These are phyloP conservation scores for Ophiosphaerella narmari DNA, from an alignment of 2,329 filamentous ascomycete genomes.

Conservation along the genomic window DNA sequence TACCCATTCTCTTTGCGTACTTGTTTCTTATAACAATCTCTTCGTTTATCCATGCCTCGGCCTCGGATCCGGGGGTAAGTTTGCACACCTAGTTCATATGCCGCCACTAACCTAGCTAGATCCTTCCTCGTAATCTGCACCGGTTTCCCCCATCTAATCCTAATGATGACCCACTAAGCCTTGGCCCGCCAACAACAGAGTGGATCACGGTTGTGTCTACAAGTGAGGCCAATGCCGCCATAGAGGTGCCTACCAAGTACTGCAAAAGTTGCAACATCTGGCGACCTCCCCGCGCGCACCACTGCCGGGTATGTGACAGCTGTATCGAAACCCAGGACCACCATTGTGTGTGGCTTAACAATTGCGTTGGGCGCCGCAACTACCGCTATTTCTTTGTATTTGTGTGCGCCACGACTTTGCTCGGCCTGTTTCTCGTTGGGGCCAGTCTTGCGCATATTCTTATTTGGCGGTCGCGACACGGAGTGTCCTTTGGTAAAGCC, in stretches of 20 bases:
- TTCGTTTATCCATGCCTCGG: slow-evolving; percentile 90
- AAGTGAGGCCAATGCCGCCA: slow-evolving; percentile 75
- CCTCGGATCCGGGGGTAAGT: slow-evolving; percentile 89
- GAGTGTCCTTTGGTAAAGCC: slow-evolving; percentile 69
- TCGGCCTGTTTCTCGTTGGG: slow-evolving; percentile 75
- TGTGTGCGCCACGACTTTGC: slow-evolving; percentile 75
- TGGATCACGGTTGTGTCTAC: slow-evolving; percentile 91
- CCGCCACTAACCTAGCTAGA: slow-evolving; percentile 57
- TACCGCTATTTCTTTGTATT: slow-evolving; percentile 98
- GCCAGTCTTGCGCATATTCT: slow-evolving; percentile 81
- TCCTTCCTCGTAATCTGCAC: slow-evolving; percentile 89
- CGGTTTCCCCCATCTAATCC: slow-evolving; percentile 77
- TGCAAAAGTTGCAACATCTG: slow-evolving; percentile 98
- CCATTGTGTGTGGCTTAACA: slow-evolving; percentile 99
- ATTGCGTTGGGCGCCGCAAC: slow-evolving; percentile 94
- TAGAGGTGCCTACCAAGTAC: slow-evolving; percentile 98
- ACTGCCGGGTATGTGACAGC: slow-evolving; percentile 95
- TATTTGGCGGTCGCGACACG: slow-evolving; percentile 67
- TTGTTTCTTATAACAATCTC: slow-evolving; percentile 89
- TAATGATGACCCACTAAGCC: slow-evolving; percentile 77
- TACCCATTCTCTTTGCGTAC: slow-evolving; percentile 89
- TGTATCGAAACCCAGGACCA: slow-evolving; percentile 97
- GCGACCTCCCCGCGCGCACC: slow-evolving; percentile 92
- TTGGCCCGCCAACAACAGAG: slow-evolving; percentile 86
- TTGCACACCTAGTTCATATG: slow-evolving; percentile 23